These are phyloP conservation scores for Globisporangium lucens DNA, from an alignment of 352 stramenopile species.

Conservation along the genomic window DNA sequence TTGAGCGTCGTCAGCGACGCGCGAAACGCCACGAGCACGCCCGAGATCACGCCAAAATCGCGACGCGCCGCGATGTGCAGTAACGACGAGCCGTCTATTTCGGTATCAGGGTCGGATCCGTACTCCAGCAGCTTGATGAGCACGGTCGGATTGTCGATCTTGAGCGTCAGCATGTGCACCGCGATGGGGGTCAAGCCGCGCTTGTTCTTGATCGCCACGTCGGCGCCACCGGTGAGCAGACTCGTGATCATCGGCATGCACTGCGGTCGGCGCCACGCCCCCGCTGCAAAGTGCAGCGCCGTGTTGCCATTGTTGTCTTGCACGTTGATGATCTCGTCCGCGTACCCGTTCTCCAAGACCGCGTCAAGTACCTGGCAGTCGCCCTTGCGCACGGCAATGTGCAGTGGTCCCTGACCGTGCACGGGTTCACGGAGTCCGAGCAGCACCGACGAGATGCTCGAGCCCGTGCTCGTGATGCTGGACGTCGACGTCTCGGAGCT, in stretches of 20 bases:
- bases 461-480: conserved; percentile 60
- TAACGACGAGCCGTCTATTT: conserved; percentile 58
- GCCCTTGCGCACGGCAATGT: conserved; percentile 75
- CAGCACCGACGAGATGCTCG: conserved; percentile 64
- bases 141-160: conserved; percentile 66
- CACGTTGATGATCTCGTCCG: conserved; percentile 63
- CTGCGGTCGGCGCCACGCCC: conserved; percentile 51
- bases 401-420: conserved; percentile 72
- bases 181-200: conserved; percentile 60
- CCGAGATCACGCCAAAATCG: conserved; percentile 51
- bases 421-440: conserved; percentile 67
- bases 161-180: conserved; percentile 78
- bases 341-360: conserved; percentile 64
- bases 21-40: conserved; percentile 57
- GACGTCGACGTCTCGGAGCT: conserved; percentile 53
- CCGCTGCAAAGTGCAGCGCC: conserved; percentile 72
- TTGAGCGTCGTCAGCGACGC: conserved; percentile 65
- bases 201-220: conserved; percentile 55
- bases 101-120: conserved; percentile 53
- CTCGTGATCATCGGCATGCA: conserved; percentile 42
- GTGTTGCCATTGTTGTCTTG: conserved; percentile 81
- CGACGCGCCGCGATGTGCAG: conserved; percentile 53
- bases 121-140: conserved; percentile 64
- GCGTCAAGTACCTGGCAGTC: conserved; percentile 70
- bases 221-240: conserved; percentile 51